Evolutionary conservation across 202 grass and related monocot species (phyloP).

Genomic region (Schoenoplectus triqueter): DNA sequence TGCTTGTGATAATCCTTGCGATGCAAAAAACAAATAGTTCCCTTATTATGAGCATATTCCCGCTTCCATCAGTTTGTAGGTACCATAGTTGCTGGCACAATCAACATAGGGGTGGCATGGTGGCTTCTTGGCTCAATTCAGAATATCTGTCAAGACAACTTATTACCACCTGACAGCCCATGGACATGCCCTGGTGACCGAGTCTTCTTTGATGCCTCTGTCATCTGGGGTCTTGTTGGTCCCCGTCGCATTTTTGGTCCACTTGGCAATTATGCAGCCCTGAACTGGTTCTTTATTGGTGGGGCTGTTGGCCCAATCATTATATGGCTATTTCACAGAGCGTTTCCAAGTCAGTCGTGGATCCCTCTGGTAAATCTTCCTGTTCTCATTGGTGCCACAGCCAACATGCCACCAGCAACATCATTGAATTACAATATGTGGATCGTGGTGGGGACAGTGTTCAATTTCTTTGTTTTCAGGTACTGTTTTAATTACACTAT

Average conservation of each 20-base stretch:
- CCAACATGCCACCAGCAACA: constrained; percentile 63
- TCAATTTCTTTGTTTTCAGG: constrained; percentile 86
- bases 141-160: constrained; percentile 58
- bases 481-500: not conserved
- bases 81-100: constrained; percentile 70
- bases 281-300: constrained; percentile 80
- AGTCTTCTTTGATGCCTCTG: constrained; percentile 86
- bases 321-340: constrained; percentile 61
- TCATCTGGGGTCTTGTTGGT: constrained; percentile 88
- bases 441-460: constrained; percentile 61
- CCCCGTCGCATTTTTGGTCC: constrained; percentile 65
- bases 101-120: constrained; percentile 73
- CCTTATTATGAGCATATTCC: constrained; percentile 31
- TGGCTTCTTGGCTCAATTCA: constrained; percentile 75
- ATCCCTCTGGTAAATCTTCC: constrained; percentile 85
- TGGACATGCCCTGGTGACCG: constrained; percentile 75
- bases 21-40: not conserved
- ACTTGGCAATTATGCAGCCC: constrained; percentile 53
- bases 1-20: not conserved
- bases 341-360: constrained; percentile 63
- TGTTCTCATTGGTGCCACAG: constrained; percentile 75
- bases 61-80: constrained; percentile 54
- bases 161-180: constrained; percentile 63
- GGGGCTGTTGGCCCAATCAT: constrained; percentile 59
- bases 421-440: constrained; percentile 81